phyloP scores from a whole-genome alignment of 208 protist species.

The Trichomonas gallinae region DNA sequence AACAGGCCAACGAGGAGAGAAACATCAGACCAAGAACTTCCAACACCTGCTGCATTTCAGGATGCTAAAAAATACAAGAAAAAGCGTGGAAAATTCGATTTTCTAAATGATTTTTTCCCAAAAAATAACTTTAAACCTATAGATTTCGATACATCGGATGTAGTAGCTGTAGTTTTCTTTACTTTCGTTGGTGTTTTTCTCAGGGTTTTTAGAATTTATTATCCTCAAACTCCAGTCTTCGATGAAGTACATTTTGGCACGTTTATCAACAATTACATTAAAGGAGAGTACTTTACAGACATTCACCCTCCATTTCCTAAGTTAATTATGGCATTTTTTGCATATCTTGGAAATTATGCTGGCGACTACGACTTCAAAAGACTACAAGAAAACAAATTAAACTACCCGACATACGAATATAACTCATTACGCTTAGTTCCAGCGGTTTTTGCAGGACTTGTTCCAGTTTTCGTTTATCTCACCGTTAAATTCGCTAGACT shows the following conservation, averaged over 20 bases:
- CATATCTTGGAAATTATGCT: background rate
- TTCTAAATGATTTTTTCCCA: background rate
- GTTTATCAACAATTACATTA: conserved; percentile 21
- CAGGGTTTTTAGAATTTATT: background rate
- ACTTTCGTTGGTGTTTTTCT: background rate
- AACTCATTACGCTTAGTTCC: background rate
- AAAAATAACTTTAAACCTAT: background rate
- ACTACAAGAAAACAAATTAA: background rate
- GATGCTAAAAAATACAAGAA: too few species aligned
- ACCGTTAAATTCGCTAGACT: background rate
- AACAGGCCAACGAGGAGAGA: too few species aligned
- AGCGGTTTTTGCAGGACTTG: background rate
- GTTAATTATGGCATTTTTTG: conserved; percentile 25
- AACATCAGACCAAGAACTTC: too few species aligned
- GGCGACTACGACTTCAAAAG: background rate
- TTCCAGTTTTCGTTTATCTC: background rate
- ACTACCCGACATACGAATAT: background rate
- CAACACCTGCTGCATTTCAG: too few species aligned
- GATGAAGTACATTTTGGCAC: conserved; percentile 31
- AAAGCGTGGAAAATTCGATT: too few species aligned
- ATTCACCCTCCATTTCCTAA: conserved; percentile 32
- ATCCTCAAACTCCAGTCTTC: conserved; percentile 11
- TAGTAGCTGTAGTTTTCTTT: background rate
- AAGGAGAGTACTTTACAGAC: conserved; percentile 28
- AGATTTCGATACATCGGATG: background rate